These are phyloP conservation scores for Aspergillus proliferans DNA, from an alignment of 2,329 filamentous ascomycete genomes.

Conservation along the genomic window DNA sequence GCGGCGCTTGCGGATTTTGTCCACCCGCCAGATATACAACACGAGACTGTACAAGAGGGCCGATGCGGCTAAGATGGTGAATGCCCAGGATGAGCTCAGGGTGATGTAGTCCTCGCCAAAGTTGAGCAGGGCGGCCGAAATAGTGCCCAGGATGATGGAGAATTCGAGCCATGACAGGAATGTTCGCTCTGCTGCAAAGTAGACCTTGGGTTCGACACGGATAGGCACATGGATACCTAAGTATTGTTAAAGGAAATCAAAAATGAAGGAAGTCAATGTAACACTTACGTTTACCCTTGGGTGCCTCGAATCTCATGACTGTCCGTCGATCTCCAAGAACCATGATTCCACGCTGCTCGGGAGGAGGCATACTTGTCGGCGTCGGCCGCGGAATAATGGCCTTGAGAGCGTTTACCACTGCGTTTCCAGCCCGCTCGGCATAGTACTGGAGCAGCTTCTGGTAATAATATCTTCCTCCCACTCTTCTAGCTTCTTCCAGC, in stretches of 20 bases:
- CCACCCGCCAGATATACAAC: slow-evolving; percentile 82
- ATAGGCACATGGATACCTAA: slow-evolving; percentile 90
- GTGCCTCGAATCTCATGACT: slow-evolving; percentile 53
- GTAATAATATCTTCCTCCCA: slow-evolving; percentile 72
- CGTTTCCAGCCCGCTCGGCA: slow-evolving; percentile 43
- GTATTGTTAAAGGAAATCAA: slow-evolving; percentile 6
- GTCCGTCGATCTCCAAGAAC: slow-evolving; percentile 40
- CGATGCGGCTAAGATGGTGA: slow-evolving; percentile 72
- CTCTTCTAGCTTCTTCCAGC: slow-evolving; percentile 68
- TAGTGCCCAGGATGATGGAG: slow-evolving; percentile 85
- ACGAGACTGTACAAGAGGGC: slow-evolving; percentile 76
- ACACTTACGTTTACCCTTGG: slow-evolving; percentile 47
- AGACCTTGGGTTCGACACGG: slow-evolving; percentile 94
- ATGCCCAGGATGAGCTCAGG: slow-evolving; percentile 66
- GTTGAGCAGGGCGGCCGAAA: slow-evolving; percentile 77
- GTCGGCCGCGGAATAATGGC: slow-evolving; percentile 51
- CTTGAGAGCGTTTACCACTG: slow-evolving; percentile 42
- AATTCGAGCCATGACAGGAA: slow-evolving; percentile 98
- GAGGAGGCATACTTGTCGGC: slow-evolving; percentile 32
- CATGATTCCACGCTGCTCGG: slow-evolving; percentile 31
- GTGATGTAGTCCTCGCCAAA: slow-evolving; percentile 60
- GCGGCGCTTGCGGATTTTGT: slow-evolving; percentile 72
- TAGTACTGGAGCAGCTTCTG: slow-evolving; percentile 52
- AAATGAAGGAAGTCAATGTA: neutral
- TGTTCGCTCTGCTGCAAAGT: slow-evolving; percentile 91